Conservation (phyloP, 2,329 filamentous ascomycete species). For the Lachnellula occidentalis region DNA sequence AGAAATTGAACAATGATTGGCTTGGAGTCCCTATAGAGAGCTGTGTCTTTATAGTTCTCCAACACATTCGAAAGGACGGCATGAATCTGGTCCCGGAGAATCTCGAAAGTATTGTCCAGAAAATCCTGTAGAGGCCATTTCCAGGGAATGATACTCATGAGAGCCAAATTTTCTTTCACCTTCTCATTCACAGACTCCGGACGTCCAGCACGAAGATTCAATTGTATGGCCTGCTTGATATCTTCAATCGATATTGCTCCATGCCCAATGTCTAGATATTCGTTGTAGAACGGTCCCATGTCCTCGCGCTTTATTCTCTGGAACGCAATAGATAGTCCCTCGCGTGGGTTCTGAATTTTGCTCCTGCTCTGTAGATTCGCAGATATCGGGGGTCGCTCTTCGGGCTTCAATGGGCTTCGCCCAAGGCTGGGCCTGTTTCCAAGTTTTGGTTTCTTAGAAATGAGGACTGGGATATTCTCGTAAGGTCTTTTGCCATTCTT, state of each 20-base stretch:
- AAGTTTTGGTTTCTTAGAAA: too few relatives aligned
- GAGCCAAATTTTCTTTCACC: constrained; percentile 54
- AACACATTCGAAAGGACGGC: constrained; percentile 6
- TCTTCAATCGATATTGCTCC: constrained; percentile 25
- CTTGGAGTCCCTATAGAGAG: constrained; percentile 8
- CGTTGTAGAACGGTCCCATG: constrained; percentile 7
- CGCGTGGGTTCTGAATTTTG: not conserved
- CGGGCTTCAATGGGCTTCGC: too few relatives aligned
- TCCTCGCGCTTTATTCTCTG: not conserved
- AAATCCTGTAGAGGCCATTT: constrained; percentile 42
- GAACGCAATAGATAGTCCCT: not conserved
- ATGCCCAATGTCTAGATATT: constrained; percentile 4
- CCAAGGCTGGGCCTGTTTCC: too few relatives aligned
- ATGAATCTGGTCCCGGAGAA: constrained; percentile 38
- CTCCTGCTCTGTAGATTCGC: not conserved
- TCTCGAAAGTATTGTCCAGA: constrained; percentile 39
- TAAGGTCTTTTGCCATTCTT: too few relatives aligned
- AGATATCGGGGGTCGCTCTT: not conserved
- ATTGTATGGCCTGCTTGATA: constrained; percentile 49
- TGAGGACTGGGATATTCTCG: too few relatives aligned
- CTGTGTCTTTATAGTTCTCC: constrained; percentile 9
- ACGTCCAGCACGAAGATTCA: constrained; percentile 51
- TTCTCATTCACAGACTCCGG: constrained; percentile 54
- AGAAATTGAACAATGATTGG: constrained; percentile 11
- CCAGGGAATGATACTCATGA: constrained; percentile 56